Base-by-base conservation (phyloP, 306 rosid genomes). In the Albizia julibrissin region DNA sequence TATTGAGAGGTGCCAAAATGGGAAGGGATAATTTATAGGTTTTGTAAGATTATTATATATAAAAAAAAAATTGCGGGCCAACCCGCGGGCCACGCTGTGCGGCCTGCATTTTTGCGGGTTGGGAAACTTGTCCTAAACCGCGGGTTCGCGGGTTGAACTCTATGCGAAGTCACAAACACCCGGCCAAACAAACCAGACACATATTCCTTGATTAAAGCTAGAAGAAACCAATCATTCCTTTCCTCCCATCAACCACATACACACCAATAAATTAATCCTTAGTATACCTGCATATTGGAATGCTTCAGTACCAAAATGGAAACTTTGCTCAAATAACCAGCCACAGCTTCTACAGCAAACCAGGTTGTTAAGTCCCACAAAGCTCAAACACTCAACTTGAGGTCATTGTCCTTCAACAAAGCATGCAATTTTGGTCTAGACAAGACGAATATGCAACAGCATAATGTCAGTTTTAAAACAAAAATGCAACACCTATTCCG, bases 191-290 rank as follows among this genome's bases (percentile, higher is more conserved):
- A 87, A 75, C 33, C 64, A 75, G 52, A 84, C 58, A 84, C 33
- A n/a, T 29, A 61, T 69, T 87, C 91, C 84, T 91, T 85, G 81
- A 68, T 79, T 74, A 27, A 80, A 77, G 65, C 19, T 29, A 42
- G 86, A 85, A 74, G 39, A 69, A 76, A 43, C 39, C 83, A 72
- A 83, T 83, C 74, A 75, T 88, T 84, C 91, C 84, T 84, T 92
- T 82, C 86, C 87, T 80, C 74, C 47, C 10, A 76, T 69, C 40
- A 29, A 54, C 74, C 83, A 76, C 56, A 39, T 10, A 72, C 13
- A 44, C 27, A 56, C 14, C 79, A 59, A 80, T 70, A 67, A 74
- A 77, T 78, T 80, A 21, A 42, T 47, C 69, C 73, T 79, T 27
- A 47, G 68, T n/a, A n/a, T 34, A 13, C 56, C 46, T 5, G 40